A percentile compares a stretch with the other conserved stretches of the same genome.
Evolutionary conservation across 805 yeast species (phyloP).

Genomic region (Hemisphaericaspora nanyangensis): DNA sequence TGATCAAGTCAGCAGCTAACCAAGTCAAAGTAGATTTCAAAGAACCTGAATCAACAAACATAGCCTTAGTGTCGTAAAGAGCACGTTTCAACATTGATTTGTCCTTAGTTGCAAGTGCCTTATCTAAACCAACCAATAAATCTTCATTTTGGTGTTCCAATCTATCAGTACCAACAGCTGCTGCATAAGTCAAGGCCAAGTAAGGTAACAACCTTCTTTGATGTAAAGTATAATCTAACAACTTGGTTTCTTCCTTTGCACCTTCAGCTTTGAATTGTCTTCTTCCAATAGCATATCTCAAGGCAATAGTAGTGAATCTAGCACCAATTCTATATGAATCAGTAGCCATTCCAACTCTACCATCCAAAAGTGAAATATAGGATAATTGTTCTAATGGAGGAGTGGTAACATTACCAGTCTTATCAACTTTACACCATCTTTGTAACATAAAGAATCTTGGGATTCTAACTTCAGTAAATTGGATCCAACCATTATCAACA

Average conservation of each 20-base stretch:
- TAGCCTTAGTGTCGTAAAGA: conserved; percentile 63
- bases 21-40: conserved; percentile 88
- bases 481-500: conserved; percentile 96
- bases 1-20: conserved; percentile 75
- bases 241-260: conserved; percentile 51
- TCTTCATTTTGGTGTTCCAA: conserved; percentile 49
- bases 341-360: conserved; percentile 85
- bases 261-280: conserved; percentile 67
- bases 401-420: conserved; percentile 65
- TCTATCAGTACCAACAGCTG: conserved; percentile 66
- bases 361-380: conserved; percentile 81
- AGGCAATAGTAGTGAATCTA: conserved; percentile 76
- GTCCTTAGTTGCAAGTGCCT: conserved; percentile 46
- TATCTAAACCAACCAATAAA: conserved; percentile 52
- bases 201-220: conserved; percentile 86
- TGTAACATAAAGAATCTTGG: conserved; percentile 82
- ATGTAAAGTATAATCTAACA: conserved; percentile 84
- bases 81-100: conserved; percentile 43
- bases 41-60: conserved; percentile 83
- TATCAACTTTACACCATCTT: conserved; percentile 67
- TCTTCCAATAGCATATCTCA: conserved; percentile 86
- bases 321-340: conserved; percentile 82
- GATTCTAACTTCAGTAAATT: conserved; percentile 75
- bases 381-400: conserved; percentile 88
- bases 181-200: conserved; percentile 72